phyloP scores from a whole-genome alignment of 2,329 filamentous ascomycete genomes.

The Didymella exigua region DNA sequence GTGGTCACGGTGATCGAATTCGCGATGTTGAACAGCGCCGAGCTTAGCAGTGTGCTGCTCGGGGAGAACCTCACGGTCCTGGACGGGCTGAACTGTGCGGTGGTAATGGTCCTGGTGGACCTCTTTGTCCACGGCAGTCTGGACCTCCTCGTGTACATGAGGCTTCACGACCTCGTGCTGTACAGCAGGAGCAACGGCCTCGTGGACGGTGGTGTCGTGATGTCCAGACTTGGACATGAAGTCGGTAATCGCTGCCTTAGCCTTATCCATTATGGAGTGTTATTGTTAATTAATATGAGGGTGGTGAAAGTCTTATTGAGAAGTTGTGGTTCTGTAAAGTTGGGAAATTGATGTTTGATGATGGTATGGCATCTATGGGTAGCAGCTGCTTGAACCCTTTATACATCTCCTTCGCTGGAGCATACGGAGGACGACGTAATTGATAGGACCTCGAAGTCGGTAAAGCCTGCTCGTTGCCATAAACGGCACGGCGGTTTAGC shows the following conservation, averaged over 20 bases:
- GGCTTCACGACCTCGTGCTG: conserved; percentile 65
- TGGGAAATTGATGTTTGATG: conserved; percentile 9
- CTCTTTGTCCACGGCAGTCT: conserved; percentile 69
- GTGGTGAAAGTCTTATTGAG: not conserved
- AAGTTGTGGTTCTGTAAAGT: not conserved
- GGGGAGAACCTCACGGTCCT: conserved; percentile 60
- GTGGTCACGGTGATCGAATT: conserved; percentile 66
- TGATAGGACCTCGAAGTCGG: conserved; percentile 13
- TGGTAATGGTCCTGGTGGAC: conserved; percentile 76
- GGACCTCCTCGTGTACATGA: conserved; percentile 66
- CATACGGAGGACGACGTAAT: conserved; percentile 34
- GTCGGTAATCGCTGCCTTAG: conserved; percentile 65
- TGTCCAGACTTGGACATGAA: conserved; percentile 67
- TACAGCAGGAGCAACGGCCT: conserved; percentile 66
- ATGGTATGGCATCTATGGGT: conserved; percentile 17
- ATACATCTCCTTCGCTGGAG: conserved; percentile 20
- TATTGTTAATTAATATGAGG: conserved; percentile 1
- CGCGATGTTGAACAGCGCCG: conserved; percentile 63
- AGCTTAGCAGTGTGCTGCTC: conserved; percentile 69
- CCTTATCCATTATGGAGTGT: conserved; percentile 61
- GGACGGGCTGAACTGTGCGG: conserved; percentile 69
- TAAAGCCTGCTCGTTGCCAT: conserved; percentile 7
- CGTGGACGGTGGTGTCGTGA: conserved; percentile 73
- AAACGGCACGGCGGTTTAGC: conserved; percentile 3
- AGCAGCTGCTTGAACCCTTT: conserved; percentile 23